These are phyloP conservation scores for Adiantum capillusveneris DNA, from an alignment of 75 land plant species.

Conservation along the genomic window DNA sequence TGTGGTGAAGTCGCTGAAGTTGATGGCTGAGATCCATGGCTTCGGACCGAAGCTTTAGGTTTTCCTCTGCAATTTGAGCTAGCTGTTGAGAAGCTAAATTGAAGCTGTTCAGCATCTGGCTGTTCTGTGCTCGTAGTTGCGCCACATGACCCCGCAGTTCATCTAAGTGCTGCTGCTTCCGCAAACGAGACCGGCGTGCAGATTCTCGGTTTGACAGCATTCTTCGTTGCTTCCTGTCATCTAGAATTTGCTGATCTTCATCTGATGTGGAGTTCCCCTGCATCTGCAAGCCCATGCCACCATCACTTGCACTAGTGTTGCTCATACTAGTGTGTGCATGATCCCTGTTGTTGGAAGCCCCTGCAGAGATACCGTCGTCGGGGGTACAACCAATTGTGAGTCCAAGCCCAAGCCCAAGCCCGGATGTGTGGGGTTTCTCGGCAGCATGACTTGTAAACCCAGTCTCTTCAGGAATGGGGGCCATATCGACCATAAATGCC, in stretches of 20 bases:
- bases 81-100: slow-evolving; percentile 48
- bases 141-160: slow-evolving; percentile 56
- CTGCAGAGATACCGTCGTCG: background rate
- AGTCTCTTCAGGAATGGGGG: too few species aligned
- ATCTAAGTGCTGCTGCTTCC: slow-evolving; percentile 89
- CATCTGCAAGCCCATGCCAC: background rate
- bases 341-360: background rate
- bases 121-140: slow-evolving; percentile 55
- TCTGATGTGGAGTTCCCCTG: slow-evolving; percentile 41
- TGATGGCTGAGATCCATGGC: slow-evolving; percentile 40
- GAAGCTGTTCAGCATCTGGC: slow-evolving; percentile 35
- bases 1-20: slow-evolving; percentile 31
- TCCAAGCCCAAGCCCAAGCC: background rate
- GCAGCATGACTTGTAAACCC: too few species aligned
- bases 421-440: background rate
- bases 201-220: slow-evolving; percentile 91
- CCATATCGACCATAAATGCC: background rate
- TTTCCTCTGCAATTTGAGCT: slow-evolving; percentile 41
- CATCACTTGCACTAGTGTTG: background rate
- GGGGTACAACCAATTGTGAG: too few species aligned
- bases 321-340: too few species aligned
- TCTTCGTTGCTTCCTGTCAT: slow-evolving; percentile 63
- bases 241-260: slow-evolving; percentile 37
- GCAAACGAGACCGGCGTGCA: slow-evolving; percentile 72
- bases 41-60: slow-evolving; percentile 44